phyloP scores from a whole-genome alignment of 768 basidiomycete species.

The Naganishia randhawae region DNA sequence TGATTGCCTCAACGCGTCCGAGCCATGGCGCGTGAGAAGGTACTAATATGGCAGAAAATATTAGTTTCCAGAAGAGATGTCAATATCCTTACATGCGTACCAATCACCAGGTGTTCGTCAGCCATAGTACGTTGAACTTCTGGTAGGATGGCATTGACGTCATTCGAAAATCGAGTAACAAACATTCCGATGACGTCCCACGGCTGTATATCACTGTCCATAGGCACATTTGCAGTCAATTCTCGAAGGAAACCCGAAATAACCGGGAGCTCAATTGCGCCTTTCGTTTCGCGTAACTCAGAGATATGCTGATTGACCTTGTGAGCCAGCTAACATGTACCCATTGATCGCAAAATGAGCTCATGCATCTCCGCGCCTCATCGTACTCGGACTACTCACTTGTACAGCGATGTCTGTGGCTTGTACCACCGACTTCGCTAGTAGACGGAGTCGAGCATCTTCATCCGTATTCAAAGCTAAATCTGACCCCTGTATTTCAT shows the following conservation, averaged over 20 bases:
- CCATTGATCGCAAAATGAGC: background rate
- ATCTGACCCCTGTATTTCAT: slow-evolving; percentile 70
- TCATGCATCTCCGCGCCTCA: background rate
- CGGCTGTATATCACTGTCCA: slow-evolving; percentile 60
- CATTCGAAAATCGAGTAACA: slow-evolving; percentile 66
- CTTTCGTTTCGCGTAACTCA: slow-evolving; percentile 72
- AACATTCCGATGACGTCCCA: slow-evolving; percentile 76
- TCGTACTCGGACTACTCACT: slow-evolving; percentile 53
- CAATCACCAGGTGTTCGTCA: slow-evolving; percentile 69
- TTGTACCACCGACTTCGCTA: slow-evolving; percentile 59
- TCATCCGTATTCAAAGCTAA: slow-evolving; percentile 60
- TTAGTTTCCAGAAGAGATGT: background rate
- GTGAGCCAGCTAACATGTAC: slow-evolving; percentile 68
- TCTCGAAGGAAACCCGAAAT: slow-evolving; percentile 70
- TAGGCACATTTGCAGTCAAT: slow-evolving; percentile 65
- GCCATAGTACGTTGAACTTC: slow-evolving; percentile 60
- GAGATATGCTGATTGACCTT: slow-evolving; percentile 78
- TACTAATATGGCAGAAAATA: slow-evolving; percentile 29
- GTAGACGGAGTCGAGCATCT: slow-evolving; percentile 37
- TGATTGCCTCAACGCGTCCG: slow-evolving; percentile 73
- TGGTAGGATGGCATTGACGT: slow-evolving; percentile 68
- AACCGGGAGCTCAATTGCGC: slow-evolving; percentile 68
- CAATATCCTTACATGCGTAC: slow-evolving; percentile 54
- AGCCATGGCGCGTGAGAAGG: slow-evolving; percentile 77
- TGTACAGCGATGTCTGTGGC: slow-evolving; percentile 88